Base-by-base conservation (phyloP, 2,329 filamentous ascomycete species). In the Aspergillus texensis region DNA sequence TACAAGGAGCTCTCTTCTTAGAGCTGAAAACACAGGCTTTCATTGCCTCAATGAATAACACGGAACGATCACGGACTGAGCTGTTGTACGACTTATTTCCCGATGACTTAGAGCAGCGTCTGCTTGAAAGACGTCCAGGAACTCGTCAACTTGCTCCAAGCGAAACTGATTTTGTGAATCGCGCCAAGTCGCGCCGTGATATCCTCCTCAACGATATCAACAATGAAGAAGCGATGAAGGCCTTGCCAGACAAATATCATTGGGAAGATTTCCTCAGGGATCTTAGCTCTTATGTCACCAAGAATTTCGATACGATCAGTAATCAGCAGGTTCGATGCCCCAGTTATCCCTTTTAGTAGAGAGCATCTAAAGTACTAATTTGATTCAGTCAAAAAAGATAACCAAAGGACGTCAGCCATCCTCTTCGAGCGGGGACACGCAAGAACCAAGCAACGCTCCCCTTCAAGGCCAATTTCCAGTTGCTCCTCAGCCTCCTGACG, bases 11-110 rank as follows among this genome's bases (percentile, higher is more conserved):
- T 16, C 77, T 90, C 30, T 88, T 85, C 67, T 80, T 90, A 16
- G 87, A 89, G 65, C 76, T 90, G 21, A 90, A 90, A 75, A 89
- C 88, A 1, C 88, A 90, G 72, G 86, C 87, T 16, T 90, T 88
- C 69, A 86, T 90, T 61, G 86, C 86, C 4, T 85, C 85, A 4
- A 80, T 88, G 70, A 83, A 85, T 67, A 85, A 83, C 69, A 83
- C 82, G 48, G 83, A 87, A 60, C 82, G 81, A 32, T 80, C 81
- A 2, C 83, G 84, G 56, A 84, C 86, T 24, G 83, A 87, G 48
- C 79, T 88, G 32, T 75, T 90, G 32, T 82, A 85, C 61, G 83
- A 87, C 58, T 75, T 89, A 0, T 90, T 90, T 68, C 87, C 87
- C 0, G 74, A 81, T 32, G 82, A 87, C 63, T 77, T 89, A 50